Percentiles rank a stretch among this genome's conserved stretches.
phyloP scores from a whole-genome alignment of 345 rosid species.

The Odontarrhena argentea region DNA sequence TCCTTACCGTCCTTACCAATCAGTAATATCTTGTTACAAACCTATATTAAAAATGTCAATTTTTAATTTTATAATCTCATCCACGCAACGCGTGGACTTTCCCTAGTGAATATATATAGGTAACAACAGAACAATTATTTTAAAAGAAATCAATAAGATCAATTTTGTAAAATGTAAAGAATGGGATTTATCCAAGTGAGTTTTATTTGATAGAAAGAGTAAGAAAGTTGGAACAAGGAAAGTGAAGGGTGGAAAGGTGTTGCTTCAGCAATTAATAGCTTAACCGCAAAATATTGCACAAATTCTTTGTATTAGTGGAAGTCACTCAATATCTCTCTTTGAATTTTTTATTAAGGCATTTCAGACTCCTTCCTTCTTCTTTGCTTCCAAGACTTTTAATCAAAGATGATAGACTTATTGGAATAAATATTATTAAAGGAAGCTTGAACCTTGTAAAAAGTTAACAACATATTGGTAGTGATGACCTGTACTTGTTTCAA shows the following conservation, averaged over 20 bases:
- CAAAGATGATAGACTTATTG: not conserved
- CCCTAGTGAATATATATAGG: conserved; percentile 21
- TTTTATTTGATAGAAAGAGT: conserved; percentile 27
- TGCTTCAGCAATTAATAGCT: conserved; percentile 56
- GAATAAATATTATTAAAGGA: conserved; percentile 3
- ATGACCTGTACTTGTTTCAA: conserved; percentile 39
- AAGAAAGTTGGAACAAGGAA: conserved; percentile 25
- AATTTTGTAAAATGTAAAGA: no score
- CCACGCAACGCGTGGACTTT: no score
- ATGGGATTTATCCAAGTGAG: conserved; percentile 6
- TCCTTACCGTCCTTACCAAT: no score
- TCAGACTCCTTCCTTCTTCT: conserved; percentile 34
- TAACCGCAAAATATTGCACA: conserved; percentile 72
- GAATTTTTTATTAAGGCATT: conserved; percentile 4
- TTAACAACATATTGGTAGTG: conserved; percentile 24
- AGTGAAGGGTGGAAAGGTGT: conserved; percentile 39
- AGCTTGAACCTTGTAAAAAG: conserved; percentile 25
- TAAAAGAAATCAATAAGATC: not conserved
- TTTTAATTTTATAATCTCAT: no score
- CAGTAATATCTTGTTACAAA: no score
- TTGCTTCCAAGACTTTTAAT: conserved; percentile 43
- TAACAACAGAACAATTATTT: conserved; percentile 23
- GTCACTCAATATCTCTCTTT: conserved; percentile 53
- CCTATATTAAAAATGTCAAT: no score
- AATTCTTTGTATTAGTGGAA: conserved; percentile 53